phyloP scores from a whole-genome alignment of 2,329 filamentous ascomycete genomes.

The Arthrobotrys sinensis region DNA sequence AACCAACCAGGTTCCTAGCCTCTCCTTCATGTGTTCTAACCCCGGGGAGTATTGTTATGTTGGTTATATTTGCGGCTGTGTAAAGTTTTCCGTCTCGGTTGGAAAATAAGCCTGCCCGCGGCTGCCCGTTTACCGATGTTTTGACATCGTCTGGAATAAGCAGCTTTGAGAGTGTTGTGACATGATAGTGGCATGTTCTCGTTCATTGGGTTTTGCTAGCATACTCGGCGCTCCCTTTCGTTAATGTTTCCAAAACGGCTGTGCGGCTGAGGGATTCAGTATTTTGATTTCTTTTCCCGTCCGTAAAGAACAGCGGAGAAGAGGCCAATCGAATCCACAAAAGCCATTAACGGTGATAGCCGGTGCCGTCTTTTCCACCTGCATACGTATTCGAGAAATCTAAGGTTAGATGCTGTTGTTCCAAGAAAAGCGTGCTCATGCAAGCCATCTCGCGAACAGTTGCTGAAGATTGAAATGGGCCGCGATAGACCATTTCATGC shows the following conservation, averaged over 20 bases:
- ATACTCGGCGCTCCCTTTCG: not conserved
- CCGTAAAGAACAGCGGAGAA: not conserved
- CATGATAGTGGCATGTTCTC: slow-evolving; percentile 55
- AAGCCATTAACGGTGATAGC: slow-evolving; percentile 30
- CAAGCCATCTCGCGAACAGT: slow-evolving; percentile 51
- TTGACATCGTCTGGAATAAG: slow-evolving; percentile 11
- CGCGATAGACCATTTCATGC: slow-evolving; percentile 17
- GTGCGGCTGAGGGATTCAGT: slow-evolving; percentile 42
- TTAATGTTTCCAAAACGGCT: slow-evolving; percentile 37
- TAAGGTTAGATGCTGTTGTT: slow-evolving; percentile 20
- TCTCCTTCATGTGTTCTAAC: not conserved
- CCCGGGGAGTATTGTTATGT: slow-evolving; percentile 6
- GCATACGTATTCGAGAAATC: not conserved
- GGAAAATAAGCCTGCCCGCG: slow-evolving; percentile 20
- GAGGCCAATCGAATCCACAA: slow-evolving; percentile 1
- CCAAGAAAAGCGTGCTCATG: slow-evolving; percentile 30
- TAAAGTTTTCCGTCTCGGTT: slow-evolving; percentile 34
- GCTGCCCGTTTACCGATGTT: slow-evolving; percentile 8
- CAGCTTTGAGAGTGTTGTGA: slow-evolving; percentile 8
- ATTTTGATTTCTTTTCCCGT: slow-evolving; percentile 5
- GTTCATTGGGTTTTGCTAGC: slow-evolving; percentile 7
- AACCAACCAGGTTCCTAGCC: slow-evolving; percentile 13
- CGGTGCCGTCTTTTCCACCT: slow-evolving; percentile 24
- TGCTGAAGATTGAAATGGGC: not conserved
- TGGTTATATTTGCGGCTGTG: slow-evolving; percentile 45